These are phyloP conservation scores for Boletus tylopilopsis DNA, from an alignment of 768 basidiomycete species.

Conservation along the genomic window DNA sequence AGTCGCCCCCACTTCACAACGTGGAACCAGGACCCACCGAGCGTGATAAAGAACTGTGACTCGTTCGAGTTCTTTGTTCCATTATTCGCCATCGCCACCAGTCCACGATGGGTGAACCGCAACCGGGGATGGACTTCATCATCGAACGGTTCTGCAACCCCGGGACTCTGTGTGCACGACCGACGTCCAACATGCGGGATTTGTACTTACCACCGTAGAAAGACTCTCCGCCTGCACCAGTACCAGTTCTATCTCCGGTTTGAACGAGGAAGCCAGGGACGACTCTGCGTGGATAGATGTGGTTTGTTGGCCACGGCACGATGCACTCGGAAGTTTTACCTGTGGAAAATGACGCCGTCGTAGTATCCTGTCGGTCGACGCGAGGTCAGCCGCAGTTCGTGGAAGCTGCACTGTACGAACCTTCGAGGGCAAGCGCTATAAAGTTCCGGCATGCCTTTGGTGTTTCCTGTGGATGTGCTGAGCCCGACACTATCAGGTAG, in stretches of 20 bases:
- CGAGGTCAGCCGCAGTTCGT: conserved; percentile 5
- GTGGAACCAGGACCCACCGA: conserved; percentile 46
- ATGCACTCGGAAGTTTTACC: conserved; percentile 43
- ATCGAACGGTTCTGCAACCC: conserved; percentile 73
- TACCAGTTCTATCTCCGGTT: conserved; percentile 90
- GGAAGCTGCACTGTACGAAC: conserved; percentile 41
- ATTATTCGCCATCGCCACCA: conserved; percentile 93
- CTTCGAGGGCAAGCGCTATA: conserved; percentile 84
- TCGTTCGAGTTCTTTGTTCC: conserved; percentile 86
- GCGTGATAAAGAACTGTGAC: conserved; percentile 93
- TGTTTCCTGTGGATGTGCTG: conserved; percentile 57
- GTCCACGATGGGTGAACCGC: conserved; percentile 83
- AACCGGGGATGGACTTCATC: conserved; percentile 93
- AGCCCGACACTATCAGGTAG: not conserved
- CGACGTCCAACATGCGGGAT: not conserved
- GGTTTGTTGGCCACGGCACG: no score
- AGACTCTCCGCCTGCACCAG: conserved; percentile 89
- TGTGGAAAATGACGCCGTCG: conserved; percentile 92
- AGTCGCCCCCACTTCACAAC: not conserved
- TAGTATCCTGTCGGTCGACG: conserved; percentile 70
- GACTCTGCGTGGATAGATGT: conserved; percentile 55
- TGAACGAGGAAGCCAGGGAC: conserved; percentile 92
- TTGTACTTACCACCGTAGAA: conserved; percentile 81
- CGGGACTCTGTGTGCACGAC: no score
- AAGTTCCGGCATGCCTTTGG: conserved; percentile 94